Base-by-base conservation (phyloP, 225 moss, liverwort and hornwort genomes). In the Physcomitrellopsis africana region DNA sequence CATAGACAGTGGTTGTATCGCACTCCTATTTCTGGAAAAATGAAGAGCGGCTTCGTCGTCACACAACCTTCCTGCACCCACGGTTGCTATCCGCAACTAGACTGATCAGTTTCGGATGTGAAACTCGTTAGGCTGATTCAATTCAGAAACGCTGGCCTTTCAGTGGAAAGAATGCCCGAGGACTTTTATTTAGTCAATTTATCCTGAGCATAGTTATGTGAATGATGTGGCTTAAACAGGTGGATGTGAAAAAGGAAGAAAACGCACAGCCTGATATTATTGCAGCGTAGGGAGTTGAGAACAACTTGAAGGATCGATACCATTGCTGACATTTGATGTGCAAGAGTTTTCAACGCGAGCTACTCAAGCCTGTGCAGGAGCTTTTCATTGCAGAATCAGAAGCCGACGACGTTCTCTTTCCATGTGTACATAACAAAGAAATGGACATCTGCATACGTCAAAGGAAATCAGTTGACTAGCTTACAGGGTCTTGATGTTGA, bases 401-500 rank as follows among this genome's bases (percentile, higher is more conserved):
- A 67, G 86, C 91, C 44, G 93, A 93, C 76, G 93, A 91, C 79
- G 91, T 83, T 72, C 89, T 89, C 54, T 81, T 44, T 93, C 93
- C 19, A 86, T 91, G 77, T 91, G 91, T 70, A n/a, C n/a, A n/a
- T n/a, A n/a, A n/a, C n/a, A n/a, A n/a, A 87, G 91, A 72, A 93
- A 93, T 75, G 91, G 91, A 91, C 64, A 81, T 93, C 27, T 91
- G 91, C 47, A 86, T 93, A 7, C 93, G 93, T 63, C 87, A 93
- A 29, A 64, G 93, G 91, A 52, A 82, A 84, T 63, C 86, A 88
- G 88, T 88, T 91, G 74, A 47, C n/a, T 23, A 43, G 37, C 59
- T 41, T 13, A 49, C 12, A 49, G 3, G 11, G 12, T 1, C 48
- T 11, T 2, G 15, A 13, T 3, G 48, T 2, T 37, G 32, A 5